These are phyloP conservation scores for Pycnococcus provasolii DNA, from an alignment of 139 green algal species.

Conservation along the genomic window DNA sequence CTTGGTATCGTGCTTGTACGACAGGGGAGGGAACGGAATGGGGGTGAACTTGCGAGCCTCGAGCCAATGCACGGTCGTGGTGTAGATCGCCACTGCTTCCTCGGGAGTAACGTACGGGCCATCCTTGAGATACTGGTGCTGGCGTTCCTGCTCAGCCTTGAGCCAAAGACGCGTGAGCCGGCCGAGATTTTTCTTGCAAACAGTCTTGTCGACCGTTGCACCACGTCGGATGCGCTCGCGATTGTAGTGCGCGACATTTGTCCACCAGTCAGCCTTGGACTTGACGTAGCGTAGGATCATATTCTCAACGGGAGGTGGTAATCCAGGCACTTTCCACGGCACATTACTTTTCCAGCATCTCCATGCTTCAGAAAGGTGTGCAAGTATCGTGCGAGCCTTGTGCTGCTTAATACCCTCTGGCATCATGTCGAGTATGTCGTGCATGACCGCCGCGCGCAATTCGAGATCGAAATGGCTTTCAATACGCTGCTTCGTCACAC, in stretches of 20 bases:
- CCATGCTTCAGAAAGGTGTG: conserved; percentile 98
- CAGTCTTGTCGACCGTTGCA: conserved; percentile 98
- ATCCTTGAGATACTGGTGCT: conserved; percentile 99
- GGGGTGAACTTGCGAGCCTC: conserved; percentile 92
- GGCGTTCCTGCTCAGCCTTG: conserved; percentile 95
- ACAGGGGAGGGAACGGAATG: conserved; percentile 97
- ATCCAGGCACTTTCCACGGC: conserved; percentile 91
- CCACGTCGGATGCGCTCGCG: conserved; percentile 93
- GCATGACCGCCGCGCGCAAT: conserved; percentile 93
- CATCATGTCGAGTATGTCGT: conserved; percentile 99
- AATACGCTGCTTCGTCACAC: conserved; percentile 97
- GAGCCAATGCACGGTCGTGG: conserved; percentile 98
- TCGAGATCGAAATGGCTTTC: conserved; percentile 98
- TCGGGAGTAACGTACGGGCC: conserved; percentile 44
- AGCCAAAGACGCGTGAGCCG: conserved; percentile 93
- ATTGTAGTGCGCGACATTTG: conserved; percentile 99
- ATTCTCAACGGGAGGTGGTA: conserved; percentile 96
- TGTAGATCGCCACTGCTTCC: conserved; percentile 96
- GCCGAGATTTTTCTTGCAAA: conserved; percentile 99
- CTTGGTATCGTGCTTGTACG: conserved; percentile 99
- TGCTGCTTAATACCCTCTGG: conserved; percentile 88
- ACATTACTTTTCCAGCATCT: conserved; percentile 94
- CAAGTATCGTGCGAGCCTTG: conserved; percentile 93
- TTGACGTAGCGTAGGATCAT: conserved; percentile 99
- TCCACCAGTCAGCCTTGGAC: conserved; percentile 99